Evolutionary conservation across 768 basidiomycete species (phyloP), one percentile per base, ranked within the genome.

Genomic region (Calocybe cyanea): DNA sequence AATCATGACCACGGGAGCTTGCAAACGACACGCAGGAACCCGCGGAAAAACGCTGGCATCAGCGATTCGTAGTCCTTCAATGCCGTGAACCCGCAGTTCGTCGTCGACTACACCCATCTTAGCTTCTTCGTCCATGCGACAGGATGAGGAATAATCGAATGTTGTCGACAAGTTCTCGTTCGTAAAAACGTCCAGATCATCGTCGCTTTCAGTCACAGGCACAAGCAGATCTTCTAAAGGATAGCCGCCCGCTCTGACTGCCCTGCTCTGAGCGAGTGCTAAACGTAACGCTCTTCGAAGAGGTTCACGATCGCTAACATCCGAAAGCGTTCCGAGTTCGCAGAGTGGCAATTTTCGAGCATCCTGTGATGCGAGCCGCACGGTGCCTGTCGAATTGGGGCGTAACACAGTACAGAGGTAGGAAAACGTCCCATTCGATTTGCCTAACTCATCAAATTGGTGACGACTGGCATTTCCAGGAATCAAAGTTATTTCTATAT

Each of bases 401-500:
- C 60, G 48, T 18, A 62, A 46, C 17, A 54, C 33, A 7, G 44
- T 37, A 13, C 35, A 44, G 17, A 64, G 37, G 30, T 53, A 52
- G 2, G 57, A 56, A 41, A 66, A 56, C 2, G 47, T 47, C 11
- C 66, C 66, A 4, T 52, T 33, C 4, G 57, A 46, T 19, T 49
- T 50, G 14, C 48, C 41, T 9, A 56, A 32, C 10, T 45, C 43
- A 43, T 57, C 48, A 15, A 46, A 46, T 25, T 30, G 31, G 31
- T 51, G 48, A 31, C 42, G 41, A 19, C 46, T 41, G 28, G 44
- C 31, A 19, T 49, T 46, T 8, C 56, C 50, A n/a, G 57, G 48
- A 7, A 52, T 43, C 8, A 43, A 51, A 60, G 67, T 66, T 34
- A 72, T 62, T 47, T 72, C 71, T 41, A 72, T 58, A 49, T 74